These are phyloP conservation scores for Exophiala mesophila DNA, from an alignment of 2,329 filamentous ascomycete genomes.

Conservation along the genomic window DNA sequence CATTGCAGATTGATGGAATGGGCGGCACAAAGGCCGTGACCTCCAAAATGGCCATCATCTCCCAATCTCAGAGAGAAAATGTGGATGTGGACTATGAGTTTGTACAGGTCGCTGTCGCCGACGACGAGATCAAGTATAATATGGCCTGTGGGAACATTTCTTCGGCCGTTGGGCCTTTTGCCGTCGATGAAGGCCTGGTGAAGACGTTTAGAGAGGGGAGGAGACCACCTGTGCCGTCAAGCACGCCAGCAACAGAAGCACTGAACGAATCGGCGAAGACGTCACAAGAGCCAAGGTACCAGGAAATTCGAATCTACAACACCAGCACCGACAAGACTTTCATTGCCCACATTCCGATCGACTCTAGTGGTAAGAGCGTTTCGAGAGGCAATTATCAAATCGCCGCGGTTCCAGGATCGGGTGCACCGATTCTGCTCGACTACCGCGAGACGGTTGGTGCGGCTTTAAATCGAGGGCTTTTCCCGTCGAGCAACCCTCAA, in stretches of 20 bases:
- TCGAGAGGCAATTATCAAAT: constrained; percentile 11
- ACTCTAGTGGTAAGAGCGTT: constrained; percentile 7
- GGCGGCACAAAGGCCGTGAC: constrained; percentile 63
- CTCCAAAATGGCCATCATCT: constrained; percentile 66
- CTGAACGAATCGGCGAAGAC: too few species aligned
- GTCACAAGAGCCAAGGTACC: constrained; percentile 2
- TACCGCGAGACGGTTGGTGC: constrained; percentile 17
- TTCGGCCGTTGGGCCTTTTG: constrained; percentile 18
- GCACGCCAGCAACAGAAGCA: too few species aligned
- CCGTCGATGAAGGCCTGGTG: constrained; percentile 20
- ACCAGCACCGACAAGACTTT: constrained; percentile 16
- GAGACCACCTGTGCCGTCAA: constrained; percentile 6
- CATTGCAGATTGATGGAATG: constrained; percentile 67
- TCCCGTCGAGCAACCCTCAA: constrained; percentile 10
- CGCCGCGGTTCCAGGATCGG: constrained; percentile 16
- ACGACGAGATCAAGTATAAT: constrained; percentile 27
- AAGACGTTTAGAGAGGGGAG: constrained; percentile 8
- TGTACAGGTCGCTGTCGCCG: constrained; percentile 60
- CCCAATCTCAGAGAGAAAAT: constrained; percentile 42
- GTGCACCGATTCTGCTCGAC: constrained; percentile 19
- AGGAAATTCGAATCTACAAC: constrained; percentile 19
- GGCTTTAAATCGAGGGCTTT: constrained; percentile 9
- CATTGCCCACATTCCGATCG: constrained; percentile 18
- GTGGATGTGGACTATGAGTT: constrained; percentile 67
- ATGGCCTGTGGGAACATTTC: constrained; percentile 23